Conservation (phyloP, 2,329 filamentous ascomycete species). For the Lasiodiplodia hormozganensis region DNA sequence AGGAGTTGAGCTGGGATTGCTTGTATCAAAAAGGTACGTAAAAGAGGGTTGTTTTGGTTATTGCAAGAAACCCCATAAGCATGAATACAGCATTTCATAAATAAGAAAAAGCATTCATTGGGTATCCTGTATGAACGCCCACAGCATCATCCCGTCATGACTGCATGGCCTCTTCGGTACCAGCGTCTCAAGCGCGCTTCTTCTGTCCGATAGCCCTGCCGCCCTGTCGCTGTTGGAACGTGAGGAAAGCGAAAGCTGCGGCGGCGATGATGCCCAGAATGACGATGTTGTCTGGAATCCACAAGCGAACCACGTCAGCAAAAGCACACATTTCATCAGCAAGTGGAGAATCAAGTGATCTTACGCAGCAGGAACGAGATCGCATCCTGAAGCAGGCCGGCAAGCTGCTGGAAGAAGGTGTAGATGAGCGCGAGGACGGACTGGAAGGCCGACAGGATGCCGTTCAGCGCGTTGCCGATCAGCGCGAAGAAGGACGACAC, state of each 20-base stretch:
- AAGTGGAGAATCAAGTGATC: neutral
- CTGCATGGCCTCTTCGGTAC: neutral
- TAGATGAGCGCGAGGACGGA: slow-evolving; percentile 11
- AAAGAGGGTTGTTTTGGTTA: neutral
- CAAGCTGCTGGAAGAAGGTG: slow-evolving; percentile 20
- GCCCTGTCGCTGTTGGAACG: slow-evolving; percentile 15
- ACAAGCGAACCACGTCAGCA: neutral
- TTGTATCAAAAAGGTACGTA: slow-evolving; percentile 4
- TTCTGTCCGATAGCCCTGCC: slow-evolving; percentile 3
- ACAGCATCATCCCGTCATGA: neutral
- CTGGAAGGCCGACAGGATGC: slow-evolving; percentile 18
- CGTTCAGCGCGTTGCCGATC: slow-evolving; percentile 15
- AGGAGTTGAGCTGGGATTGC: neutral
- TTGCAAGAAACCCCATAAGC: neutral
- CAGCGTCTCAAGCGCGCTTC: neutral
- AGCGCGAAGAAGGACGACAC: slow-evolving; percentile 25
- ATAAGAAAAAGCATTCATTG: neutral
- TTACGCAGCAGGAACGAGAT: slow-evolving; percentile 16
- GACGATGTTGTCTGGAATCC: slow-evolving; percentile 22
- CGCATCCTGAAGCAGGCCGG: slow-evolving; percentile 9
- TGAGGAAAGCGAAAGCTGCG: neutral
- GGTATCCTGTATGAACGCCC: neutral
- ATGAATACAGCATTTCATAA: neutral
- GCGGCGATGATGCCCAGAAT: slow-evolving; percentile 12
- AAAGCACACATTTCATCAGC: neutral